Base-by-base conservation (phyloP, 371 early-diverging fungal species). In the Coemansia sp. region DNA sequence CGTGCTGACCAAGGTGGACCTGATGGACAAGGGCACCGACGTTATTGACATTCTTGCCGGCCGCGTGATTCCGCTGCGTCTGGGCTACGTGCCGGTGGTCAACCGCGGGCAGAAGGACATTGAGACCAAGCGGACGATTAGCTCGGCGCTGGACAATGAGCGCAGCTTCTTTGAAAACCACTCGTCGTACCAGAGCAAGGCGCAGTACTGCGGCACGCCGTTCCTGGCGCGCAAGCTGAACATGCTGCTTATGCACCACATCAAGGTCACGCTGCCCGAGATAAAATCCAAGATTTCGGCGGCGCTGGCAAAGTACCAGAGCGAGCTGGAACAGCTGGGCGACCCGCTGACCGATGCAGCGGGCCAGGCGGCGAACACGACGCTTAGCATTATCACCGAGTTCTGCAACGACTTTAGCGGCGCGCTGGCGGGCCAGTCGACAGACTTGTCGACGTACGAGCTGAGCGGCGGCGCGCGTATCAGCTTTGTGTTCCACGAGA, bases 11-110 rank as follows among this genome's bases (percentile, higher is more conserved):
- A 99, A 99, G 80, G 88, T 99, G 41, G 99, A 99, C 81, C 81
- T 99, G 62, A 99, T 99, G 99, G 99, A 99, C 81, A 86, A 88
- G 66, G 99, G 99, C n/a, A 99, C 99, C 5, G 98, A 99, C 80
- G 97, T 99, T 14, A 92, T 99, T 45, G 98, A 99, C 76, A 95
- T 99, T 69, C 85, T 99, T 65, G 97, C 98, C 20, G 98, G 98
- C 5, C 85, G 96, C 16, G 87, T 98, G 40, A 94, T 99, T 68
- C 98, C 97, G 2, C 83, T 99, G 62, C 83, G 93, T 42, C 83
- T 99, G 31, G 99, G 95, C 81, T 86, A 81, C 69, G 83, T 86
- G 20, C 84, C 84, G 4, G 97, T 95, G 5, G 91, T 99, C 45
- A 99, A 98, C 81, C 92, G 99, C 64, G 96, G 98, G 35, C 98